These are phyloP conservation scores for Monosporascus cannonballus DNA, from an alignment of 2,329 filamentous ascomycete species.

Conservation along the genomic window DNA sequence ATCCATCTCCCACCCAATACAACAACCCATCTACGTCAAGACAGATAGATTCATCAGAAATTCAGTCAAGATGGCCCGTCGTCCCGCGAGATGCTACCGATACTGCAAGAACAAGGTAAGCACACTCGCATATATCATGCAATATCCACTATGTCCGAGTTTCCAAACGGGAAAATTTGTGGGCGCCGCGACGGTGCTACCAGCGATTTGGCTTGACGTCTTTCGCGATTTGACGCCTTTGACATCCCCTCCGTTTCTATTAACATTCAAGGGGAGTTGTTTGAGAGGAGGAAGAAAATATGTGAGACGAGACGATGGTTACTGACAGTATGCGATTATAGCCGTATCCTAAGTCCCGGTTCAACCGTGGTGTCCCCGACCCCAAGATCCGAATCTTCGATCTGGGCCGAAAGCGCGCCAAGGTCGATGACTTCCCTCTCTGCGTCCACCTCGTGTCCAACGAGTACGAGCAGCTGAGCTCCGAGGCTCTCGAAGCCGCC, in stretches of 20 bases:
- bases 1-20: constrained; percentile 22
- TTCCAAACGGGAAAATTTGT: constrained; percentile 3
- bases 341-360: constrained; percentile 99
- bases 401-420: constrained; percentile 96
- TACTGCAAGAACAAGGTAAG: constrained; percentile 99
- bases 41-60: constrained; percentile 44
- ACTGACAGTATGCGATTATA: constrained; percentile 59
- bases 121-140: neutral
- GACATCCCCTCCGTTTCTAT: neutral
- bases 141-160: neutral
- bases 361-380: constrained; percentile 97
- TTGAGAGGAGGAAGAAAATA: too few relatives aligned
- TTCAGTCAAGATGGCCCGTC: constrained; percentile 93
- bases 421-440: constrained; percentile 98
- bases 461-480: constrained; percentile 99
- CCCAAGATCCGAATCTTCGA: constrained; percentile 95
- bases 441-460: constrained; percentile 99
- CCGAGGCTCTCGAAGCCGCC: constrained; percentile 98
- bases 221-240: neutral
- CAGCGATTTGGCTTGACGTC: neutral
- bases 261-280: neutral
- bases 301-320: constrained; percentile 3
- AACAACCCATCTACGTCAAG: constrained; percentile 27
- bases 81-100: constrained; percentile 98
- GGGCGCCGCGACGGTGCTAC: neutral